Evolutionary conservation across 2,329 filamentous ascomycete genomes (phyloP).

Genomic region (Gliomastix tumulicola): DNA sequence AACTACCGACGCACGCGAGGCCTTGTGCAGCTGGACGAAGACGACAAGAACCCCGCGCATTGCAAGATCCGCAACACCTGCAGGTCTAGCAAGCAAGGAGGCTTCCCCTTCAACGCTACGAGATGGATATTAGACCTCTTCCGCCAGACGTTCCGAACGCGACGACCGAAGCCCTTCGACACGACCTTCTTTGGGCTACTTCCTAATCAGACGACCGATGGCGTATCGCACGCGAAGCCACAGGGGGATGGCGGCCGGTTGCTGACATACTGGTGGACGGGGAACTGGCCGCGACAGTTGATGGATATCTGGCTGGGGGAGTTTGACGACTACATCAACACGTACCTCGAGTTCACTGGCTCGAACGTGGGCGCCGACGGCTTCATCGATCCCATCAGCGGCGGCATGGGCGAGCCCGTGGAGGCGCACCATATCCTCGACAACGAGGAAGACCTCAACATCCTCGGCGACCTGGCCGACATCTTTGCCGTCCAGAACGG

Average conservation of each 20-base stretch:
- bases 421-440: too few species aligned
- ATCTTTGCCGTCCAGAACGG: conserved; percentile 18
- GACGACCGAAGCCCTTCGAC: neutral
- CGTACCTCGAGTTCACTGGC: neutral
- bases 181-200: conserved; percentile 19
- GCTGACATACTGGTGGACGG: conserved; percentile 23
- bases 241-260: conserved; percentile 13
- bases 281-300: conserved; percentile 19
- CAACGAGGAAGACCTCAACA: too few species aligned
- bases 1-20: conserved; percentile 18
- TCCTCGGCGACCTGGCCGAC: conserved; percentile 16
- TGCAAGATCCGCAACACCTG: too few species aligned
- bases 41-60: conserved; percentile 10
- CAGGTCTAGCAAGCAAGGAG: too few species aligned
- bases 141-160: too few species aligned
- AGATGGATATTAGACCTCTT: too few species aligned
- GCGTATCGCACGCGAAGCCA: conserved; percentile 14
- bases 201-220: conserved; percentile 14
- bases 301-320: conserved; percentile 24
- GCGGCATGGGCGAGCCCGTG: too few species aligned
- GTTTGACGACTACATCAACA: too few species aligned
- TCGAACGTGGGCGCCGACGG: conserved; percentile 4
- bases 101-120: too few species aligned
- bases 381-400: too few species aligned
- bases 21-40: conserved; percentile 9